A percentile compares a stretch with the other conserved stretches of the same genome.
Conservation (phyloP, 2,329 filamentous ascomycete species). For the Cordyceps cateniannulata region DNA sequence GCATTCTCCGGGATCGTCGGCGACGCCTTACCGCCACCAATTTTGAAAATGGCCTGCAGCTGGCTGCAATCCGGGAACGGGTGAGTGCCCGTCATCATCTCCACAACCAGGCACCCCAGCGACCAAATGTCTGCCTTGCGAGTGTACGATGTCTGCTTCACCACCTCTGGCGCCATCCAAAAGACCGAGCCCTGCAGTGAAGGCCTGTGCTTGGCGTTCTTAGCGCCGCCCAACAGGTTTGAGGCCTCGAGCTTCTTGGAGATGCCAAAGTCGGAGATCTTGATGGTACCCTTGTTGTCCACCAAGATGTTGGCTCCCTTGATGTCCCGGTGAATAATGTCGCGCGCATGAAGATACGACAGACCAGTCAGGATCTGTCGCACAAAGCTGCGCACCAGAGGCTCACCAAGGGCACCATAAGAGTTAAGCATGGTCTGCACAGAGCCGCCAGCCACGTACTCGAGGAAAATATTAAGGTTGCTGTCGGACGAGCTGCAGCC, state of each 20-base stretch:
- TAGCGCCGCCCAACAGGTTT: constrained; percentile 66
- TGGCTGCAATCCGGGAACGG: constrained; percentile 97
- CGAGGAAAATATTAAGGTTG: constrained; percentile 98
- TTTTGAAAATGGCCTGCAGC: constrained; percentile 97
- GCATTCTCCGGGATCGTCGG: constrained; percentile 85
- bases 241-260: constrained; percentile 94
- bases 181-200: constrained; percentile 96
- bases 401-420: constrained; percentile 90
- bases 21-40: constrained; percentile 78
- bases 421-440: constrained; percentile 98
- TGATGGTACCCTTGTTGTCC: constrained; percentile 97
- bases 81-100: constrained; percentile 98
- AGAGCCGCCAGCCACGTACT: constrained; percentile 95
- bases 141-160: constrained; percentile 95
- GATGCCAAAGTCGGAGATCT: constrained; percentile 98
- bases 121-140: constrained; percentile 99
- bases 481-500: constrained; percentile 88
- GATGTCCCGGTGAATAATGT: constrained; percentile 98
- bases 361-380: constrained; percentile 90
- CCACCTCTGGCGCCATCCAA: constrained; percentile 99
- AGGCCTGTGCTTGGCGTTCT: constrained; percentile 61
- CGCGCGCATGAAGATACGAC: constrained; percentile 85
- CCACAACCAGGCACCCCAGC: constrained; percentile 89
- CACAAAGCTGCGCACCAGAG: constrained; percentile 91
- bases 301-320: constrained; percentile 98